Evolutionary conservation across 169 alveolate genomes (phyloP), one percentile per base, ranked within the genome.

Genomic region (Plasmodium yoelii): DNA sequence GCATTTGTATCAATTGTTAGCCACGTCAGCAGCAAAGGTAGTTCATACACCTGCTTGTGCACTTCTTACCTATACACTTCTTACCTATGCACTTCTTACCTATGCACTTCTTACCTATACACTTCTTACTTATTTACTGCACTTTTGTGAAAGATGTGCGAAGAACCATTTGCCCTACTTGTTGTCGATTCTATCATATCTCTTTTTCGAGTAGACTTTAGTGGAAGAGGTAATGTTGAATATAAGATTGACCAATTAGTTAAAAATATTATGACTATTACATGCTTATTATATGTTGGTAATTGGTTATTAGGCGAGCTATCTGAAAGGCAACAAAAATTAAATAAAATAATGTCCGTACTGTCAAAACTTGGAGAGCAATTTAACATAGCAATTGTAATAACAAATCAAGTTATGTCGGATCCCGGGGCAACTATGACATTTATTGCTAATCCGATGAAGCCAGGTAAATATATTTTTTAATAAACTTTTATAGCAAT

Each of bases 331-430:
- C 99, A 98, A 91, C 98, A 98, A 92, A 96, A 95, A 87, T 94
- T 98, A 59, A 98, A 98, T 34, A 97, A 97, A 68, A 96, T 97
- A 84, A 88, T 90, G 60, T 90, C 94, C 39, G 26, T 94, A 55
- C 88, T 98, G 65, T 93, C 95, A 64, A 97, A 97, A 92, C 87
- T 97, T n/a, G 98, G 99, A 6, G 99, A 97, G 87, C 99, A 98
- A 88, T 98, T 97, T 91, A 97, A 97, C 87, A 94, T 98, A 24
- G 99, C 99, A 26, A 98, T 98, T 18, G 95, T 98, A 1, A 92
- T 97, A 71, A 97, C 99, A 1, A 98, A 98, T 87, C 98, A 98
- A 84, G 99, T 98, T 19, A 97, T 98, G 96, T 97, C 98, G 46
- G 96, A 91, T 59, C 98, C 97, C n/a, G 98, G 97, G 49, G 98